A percentile compares a stretch with the other conserved stretches of the same genome.
phyloP scores from a whole-genome alignment of 2,329 filamentous ascomycete genomes.

The Fusarium transvaalense region DNA sequence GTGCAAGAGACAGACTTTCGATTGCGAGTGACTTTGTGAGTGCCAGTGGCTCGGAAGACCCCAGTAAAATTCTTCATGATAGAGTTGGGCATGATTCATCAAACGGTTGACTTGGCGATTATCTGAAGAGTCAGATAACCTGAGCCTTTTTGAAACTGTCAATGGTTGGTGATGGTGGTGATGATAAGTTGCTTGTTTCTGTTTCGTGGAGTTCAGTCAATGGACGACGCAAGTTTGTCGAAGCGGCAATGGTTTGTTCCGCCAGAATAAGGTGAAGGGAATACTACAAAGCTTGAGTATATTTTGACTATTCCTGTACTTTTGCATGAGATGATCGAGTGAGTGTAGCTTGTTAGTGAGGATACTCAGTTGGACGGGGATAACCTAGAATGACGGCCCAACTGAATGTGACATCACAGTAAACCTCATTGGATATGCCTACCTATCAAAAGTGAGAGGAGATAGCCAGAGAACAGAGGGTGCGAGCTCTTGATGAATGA shows the following conservation, averaged over 20 bases:
- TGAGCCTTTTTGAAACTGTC: neutral
- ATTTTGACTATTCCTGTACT: neutral
- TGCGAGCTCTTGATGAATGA: neutral
- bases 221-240: neutral
- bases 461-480: neutral
- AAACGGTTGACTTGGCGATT: neutral
- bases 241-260: neutral
- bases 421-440: neutral
- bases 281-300: neutral
- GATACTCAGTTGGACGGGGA: neutral
- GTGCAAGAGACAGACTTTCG: conserved; percentile 58
- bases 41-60: conserved; percentile 56
- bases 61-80: conserved; percentile 44
- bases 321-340: neutral
- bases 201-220: neutral
- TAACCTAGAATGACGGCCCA: neutral
- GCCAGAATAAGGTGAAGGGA: neutral
- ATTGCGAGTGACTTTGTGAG: conserved; percentile 55
- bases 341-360: neutral
- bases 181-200: neutral
- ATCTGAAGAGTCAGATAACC: too few species aligned
- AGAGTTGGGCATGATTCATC: conserved; percentile 40
- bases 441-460: neutral
- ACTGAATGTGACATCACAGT: neutral
- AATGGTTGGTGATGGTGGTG: neutral